Conservation (phyloP, 176 grass and related monocot species). For the Raddia guianensis region DNA sequence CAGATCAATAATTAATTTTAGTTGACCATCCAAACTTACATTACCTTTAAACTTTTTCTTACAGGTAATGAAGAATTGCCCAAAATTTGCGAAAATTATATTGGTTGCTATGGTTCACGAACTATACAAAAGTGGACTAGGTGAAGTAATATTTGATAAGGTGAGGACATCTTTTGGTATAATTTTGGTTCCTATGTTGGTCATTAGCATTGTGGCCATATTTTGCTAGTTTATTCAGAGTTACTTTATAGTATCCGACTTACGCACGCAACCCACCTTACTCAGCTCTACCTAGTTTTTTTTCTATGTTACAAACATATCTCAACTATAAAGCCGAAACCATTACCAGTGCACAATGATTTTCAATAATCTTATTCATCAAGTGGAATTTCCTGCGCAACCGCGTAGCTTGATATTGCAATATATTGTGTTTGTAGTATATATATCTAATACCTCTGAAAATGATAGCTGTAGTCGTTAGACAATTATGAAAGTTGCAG, state of each 20-base stretch:
- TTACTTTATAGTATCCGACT: neutral
- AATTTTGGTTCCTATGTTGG: constrained; percentile 12
- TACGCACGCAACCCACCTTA: constrained; percentile 19
- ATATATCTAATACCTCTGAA: too few relatives aligned
- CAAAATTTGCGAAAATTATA: constrained; percentile 84
- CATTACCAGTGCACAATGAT: neutral
- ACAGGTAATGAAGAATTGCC: constrained; percentile 93
- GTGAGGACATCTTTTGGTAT: constrained; percentile 36
- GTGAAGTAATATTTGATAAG: constrained; percentile 92
- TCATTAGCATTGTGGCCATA: constrained; percentile 29
- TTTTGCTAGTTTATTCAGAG: neutral
- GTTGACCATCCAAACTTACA: constrained; percentile 17
- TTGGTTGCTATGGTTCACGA: constrained; percentile 94
- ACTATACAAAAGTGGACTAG: constrained; percentile 82
- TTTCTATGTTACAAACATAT: neutral
- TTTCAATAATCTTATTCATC: neutral
- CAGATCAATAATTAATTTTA: constrained; percentile 19
- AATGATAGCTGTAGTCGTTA: too few relatives aligned
- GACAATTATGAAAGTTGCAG: too few relatives aligned
- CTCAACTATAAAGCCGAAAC: neutral
- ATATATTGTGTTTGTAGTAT: too few relatives aligned
- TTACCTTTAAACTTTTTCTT: constrained; percentile 28
- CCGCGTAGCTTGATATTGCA: too few relatives aligned
- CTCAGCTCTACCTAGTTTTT: neutral
- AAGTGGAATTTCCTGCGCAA: too few relatives aligned